Evolutionary conservation across 2,329 filamentous ascomycete species (phyloP).

Genomic region (Coniochaeta sp.): DNA sequence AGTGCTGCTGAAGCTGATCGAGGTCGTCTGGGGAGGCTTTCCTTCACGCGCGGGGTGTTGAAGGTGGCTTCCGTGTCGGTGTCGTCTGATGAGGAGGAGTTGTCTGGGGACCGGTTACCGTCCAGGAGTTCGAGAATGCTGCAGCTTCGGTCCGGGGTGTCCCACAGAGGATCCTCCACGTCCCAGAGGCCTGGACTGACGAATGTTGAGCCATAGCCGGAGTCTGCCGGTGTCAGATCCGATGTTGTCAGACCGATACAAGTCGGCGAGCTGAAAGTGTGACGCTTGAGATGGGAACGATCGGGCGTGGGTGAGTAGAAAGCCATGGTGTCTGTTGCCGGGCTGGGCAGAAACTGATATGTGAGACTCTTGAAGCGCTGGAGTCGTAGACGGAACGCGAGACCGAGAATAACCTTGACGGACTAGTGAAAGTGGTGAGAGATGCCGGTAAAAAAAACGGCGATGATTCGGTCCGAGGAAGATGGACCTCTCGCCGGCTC

Average conservation of each 20-base stretch:
- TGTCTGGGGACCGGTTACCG: neutral
- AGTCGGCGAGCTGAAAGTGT: slow-evolving; percentile 7
- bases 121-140: neutral
- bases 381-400: neutral
- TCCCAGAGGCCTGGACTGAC: slow-evolving; percentile 2
- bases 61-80: neutral
- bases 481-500: neutral
- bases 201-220: slow-evolving; percentile 15
- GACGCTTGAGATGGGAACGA: slow-evolving; percentile 7
- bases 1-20: neutral
- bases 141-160: slow-evolving; percentile 3
- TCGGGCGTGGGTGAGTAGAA: slow-evolving; percentile 4
- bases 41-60: neutral
- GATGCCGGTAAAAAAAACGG: neutral
- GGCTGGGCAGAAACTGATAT: neutral
- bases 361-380: neutral
- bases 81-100: neutral
- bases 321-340: slow-evolving; percentile 6
- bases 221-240: slow-evolving; percentile 11
- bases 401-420: neutral
- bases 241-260: neutral
- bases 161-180: neutral
- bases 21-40: neutral
- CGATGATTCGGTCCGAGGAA: neutral
- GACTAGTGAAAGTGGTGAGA: neutral